Evolutionary conservation across 176 grass and related monocot species (phyloP).

Genomic region (Ananas comosus): DNA sequence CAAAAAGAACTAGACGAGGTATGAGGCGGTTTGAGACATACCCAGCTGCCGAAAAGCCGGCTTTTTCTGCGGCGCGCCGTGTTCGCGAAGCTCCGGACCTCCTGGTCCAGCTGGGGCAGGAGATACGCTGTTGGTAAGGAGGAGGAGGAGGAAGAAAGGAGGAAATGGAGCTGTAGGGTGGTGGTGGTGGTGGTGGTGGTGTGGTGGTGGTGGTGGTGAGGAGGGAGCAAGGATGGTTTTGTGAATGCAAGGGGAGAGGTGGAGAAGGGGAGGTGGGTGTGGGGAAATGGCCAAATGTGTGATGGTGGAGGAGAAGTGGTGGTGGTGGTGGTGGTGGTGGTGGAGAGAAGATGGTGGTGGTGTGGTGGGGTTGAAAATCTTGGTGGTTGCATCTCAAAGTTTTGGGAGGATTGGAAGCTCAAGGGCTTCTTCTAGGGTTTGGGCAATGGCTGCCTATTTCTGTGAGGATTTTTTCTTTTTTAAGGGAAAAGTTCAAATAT

Average conservation of each 20-base stretch:
- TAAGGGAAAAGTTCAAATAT: too few species aligned
- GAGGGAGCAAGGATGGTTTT: background rate
- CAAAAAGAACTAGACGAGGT: too few species aligned
- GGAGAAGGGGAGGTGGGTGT: background rate
- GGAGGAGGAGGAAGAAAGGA: background rate
- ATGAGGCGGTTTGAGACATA: background rate
- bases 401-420: too few species aligned
- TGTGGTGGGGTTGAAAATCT: slow-evolving; percentile 22
- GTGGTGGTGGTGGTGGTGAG: background rate
- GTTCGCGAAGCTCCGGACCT: background rate
- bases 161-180: background rate
- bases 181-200: background rate
- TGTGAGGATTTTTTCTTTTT: too few species aligned
- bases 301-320: background rate
- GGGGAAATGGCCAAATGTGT: background rate
- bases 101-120: background rate
- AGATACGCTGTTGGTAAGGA: background rate
- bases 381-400: slow-evolving; percentile 9
- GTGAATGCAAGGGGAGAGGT: background rate
- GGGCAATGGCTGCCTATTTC: too few species aligned
- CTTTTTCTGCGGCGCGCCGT: background rate
- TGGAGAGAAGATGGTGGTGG: slow-evolving; percentile 14
- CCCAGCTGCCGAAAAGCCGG: background rate
- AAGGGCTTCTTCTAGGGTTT: too few species aligned
- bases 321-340: slow-evolving; percentile 7